Conservation (phyloP, 1,139 yeast genomes). For the Pichia sp. region DNA sequence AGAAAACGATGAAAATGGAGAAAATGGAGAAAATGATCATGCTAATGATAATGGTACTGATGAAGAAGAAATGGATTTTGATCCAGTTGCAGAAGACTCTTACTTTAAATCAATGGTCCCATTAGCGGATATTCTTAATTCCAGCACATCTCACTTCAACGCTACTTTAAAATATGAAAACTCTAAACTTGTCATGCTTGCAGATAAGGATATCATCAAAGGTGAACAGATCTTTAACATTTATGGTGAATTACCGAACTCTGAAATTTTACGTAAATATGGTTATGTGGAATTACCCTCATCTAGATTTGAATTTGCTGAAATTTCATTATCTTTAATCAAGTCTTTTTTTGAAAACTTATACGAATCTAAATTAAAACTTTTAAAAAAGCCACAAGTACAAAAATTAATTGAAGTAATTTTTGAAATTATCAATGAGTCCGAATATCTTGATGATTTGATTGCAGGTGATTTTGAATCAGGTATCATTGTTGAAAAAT, state of each 20-base stretch:
- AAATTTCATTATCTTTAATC: conserved; percentile 46
- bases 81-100: conserved; percentile 33
- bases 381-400: conserved; percentile 15
- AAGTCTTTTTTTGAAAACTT: conserved; percentile 32
- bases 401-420: conserved; percentile 31
- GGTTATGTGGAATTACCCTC: conserved; percentile 82
- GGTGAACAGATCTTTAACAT: conserved; percentile 82
- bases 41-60: conserved; percentile 8
- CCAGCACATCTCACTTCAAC: conserved; percentile 74
- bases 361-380: conserved; percentile 21
- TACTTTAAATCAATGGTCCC: conserved; percentile 85
- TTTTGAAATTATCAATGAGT: conserved; percentile 28
- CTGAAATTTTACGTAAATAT: conserved; percentile 80
- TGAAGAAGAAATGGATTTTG: conserved; percentile 14
- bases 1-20: conserved; percentile 18
- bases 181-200: conserved; percentile 54
- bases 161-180: conserved; percentile 54
- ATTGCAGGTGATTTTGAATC: conserved; percentile 34
- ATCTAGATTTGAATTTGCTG: conserved; percentile 78
- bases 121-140: conserved; percentile 82
- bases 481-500: conserved; percentile 49
- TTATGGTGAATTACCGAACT: conserved; percentile 85
- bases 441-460: conserved; percentile 29
- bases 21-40: conserved; percentile 27
- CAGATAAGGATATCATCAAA: conserved; percentile 52